Evolutionary conservation across 129 eudicot species (phyloP).

Genomic region (Centaurea solstitialis): DNA sequence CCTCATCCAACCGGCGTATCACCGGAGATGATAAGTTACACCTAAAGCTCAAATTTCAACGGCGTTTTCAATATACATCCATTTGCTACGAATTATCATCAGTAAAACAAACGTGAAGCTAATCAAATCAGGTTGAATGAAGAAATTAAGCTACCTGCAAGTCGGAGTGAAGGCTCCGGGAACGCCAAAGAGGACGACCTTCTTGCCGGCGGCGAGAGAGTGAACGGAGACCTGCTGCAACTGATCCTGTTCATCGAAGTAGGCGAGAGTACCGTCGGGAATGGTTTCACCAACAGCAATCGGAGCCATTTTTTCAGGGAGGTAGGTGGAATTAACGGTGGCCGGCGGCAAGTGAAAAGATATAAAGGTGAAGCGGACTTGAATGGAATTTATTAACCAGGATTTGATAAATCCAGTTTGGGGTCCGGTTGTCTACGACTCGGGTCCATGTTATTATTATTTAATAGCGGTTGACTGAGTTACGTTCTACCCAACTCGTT

Average conservation of each 20-base stretch:
- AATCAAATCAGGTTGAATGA: too few relatives aligned
- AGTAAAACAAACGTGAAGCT: too few relatives aligned
- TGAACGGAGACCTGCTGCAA: conserved; percentile 70
- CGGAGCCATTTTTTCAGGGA: conserved; percentile 57
- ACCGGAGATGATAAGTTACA: background rate
- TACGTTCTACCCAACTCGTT: background rate
- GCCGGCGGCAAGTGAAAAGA: background rate
- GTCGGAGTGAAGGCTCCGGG: conserved; percentile 98
- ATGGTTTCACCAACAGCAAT: conserved; percentile 72
- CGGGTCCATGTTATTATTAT: background rate
- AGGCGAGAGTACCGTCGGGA: conserved; percentile 74
- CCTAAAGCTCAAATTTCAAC: background rate
- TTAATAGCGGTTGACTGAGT: background rate
- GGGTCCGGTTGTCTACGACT: background rate
- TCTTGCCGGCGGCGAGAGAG: conserved; percentile 91
- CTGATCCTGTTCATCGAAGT: conserved; percentile 67
- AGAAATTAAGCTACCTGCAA: conserved; percentile 57
- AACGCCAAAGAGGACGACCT: conserved; percentile 80
- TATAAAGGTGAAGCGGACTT: conserved; percentile 15
- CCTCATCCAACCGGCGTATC: background rate
- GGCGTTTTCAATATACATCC: background rate
- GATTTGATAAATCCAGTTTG: background rate
- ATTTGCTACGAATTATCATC: too few relatives aligned
- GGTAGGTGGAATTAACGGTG: background rate
- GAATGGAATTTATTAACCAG: background rate